Conservation (phyloP, 192 early-diverging fungal species). For the Coemansia sp. region DNA sequence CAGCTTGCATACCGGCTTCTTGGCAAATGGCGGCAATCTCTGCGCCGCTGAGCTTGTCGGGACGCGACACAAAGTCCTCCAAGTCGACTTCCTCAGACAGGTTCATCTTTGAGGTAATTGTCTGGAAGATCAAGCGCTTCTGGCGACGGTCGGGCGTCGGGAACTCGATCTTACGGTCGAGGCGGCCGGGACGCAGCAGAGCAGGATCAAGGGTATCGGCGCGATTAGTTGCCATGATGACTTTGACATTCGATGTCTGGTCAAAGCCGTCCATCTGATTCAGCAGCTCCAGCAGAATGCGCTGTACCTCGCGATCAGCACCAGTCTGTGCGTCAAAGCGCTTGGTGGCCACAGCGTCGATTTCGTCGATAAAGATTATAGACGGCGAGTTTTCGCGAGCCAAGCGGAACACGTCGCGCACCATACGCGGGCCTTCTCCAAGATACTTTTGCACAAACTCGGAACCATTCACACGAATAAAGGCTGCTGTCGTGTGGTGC, state of each 20-base stretch:
- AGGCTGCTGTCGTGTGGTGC: conserved; percentile 96
- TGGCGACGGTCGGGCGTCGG: conserved; percentile 94
- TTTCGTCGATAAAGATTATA: conserved; percentile 99
- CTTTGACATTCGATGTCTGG: conserved; percentile 92
- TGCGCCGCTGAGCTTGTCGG: conserved; percentile 97
- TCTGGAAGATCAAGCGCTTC: conserved; percentile 95
- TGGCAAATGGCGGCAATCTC: conserved; percentile 99
- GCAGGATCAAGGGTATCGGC: conserved; percentile 96
- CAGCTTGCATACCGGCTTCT: conserved; percentile 94
- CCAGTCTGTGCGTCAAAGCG: conserved; percentile 92
- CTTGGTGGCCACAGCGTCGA: conserved; percentile 97
- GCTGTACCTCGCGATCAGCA: conserved; percentile 95
- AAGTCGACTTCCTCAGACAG: conserved; percentile 94
- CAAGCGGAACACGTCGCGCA: conserved; percentile 95
- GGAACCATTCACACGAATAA: conserved; percentile 97
- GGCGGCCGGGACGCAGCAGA: conserved; percentile 92
- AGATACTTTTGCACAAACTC: conserved; percentile 99
- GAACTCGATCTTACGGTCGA: conserved; percentile 99
- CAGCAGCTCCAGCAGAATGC: conserved; percentile 95
- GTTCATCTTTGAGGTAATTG: conserved; percentile 92
- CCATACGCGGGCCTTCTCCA: conserved; percentile 96
- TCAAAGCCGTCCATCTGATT: conserved; percentile 99
- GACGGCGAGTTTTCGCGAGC: conserved; percentile 95
- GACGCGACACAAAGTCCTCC: conserved; percentile 99
- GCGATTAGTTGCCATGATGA: conserved; percentile 99